Evolutionary conservation across 1,139 yeast species (phyloP).

Genomic region (Candida labiduridarum): DNA sequence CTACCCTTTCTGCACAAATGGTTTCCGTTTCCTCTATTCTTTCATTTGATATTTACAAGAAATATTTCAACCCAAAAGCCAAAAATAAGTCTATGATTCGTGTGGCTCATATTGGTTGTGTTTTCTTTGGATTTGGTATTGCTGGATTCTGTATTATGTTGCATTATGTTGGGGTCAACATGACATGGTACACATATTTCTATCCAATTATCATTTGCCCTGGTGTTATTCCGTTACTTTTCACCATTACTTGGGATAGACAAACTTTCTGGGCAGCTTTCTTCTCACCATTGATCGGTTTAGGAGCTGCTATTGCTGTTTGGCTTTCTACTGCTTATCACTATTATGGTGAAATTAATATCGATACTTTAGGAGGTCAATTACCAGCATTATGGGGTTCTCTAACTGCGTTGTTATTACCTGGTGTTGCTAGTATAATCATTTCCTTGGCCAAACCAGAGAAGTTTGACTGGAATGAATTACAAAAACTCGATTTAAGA

Average conservation of each 20-base stretch:
- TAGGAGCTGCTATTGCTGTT: constrained; percentile 24
- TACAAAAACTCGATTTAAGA: constrained; percentile 25
- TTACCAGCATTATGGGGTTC: constrained; percentile 36
- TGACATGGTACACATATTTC: constrained; percentile 41
- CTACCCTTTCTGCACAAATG: constrained; percentile 35
- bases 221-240: constrained; percentile 36
- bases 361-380: constrained; percentile 29
- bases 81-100: constrained; percentile 28
- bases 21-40: constrained; percentile 33
- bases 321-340: constrained; percentile 31
- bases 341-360: constrained; percentile 26
- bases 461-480: constrained; percentile 34
- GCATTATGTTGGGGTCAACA: constrained; percentile 32
- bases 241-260: constrained; percentile 35
- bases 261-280: constrained; percentile 32
- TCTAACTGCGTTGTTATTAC: constrained; percentile 33
- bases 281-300: constrained; percentile 28
- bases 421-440: constrained; percentile 28
- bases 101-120: constrained; percentile 31
- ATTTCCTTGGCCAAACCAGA: constrained; percentile 30
- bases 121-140: constrained; percentile 30
- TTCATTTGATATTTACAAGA: constrained; percentile 34
- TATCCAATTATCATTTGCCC: constrained; percentile 38
- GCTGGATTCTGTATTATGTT: constrained; percentile 34
- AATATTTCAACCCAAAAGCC: constrained; percentile 30